phyloP scores from a whole-genome alignment of 2,329 filamentous ascomycete species.

The Lachnellula occidentalis region DNA sequence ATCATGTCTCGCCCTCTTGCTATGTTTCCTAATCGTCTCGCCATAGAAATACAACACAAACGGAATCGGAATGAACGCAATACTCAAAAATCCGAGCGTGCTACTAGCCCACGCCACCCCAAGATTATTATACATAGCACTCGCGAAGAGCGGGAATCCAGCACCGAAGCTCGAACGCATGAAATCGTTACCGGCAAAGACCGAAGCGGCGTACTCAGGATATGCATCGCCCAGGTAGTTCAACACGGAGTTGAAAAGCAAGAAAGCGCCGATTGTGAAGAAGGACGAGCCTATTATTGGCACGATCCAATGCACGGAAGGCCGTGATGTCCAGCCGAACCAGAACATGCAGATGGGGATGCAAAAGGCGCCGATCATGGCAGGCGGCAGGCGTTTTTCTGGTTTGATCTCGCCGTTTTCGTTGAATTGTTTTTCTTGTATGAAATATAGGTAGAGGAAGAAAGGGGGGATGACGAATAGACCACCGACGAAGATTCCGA shows the following conservation, averaged over 20 bases:
- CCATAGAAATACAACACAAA: slow-evolving; percentile 25
- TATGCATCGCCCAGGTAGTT: slow-evolving; percentile 37
- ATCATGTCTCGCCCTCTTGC: slow-evolving; percentile 24
- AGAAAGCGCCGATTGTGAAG: slow-evolving; percentile 38
- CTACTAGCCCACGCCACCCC: slow-evolving; percentile 32
- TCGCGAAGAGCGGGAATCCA: slow-evolving; percentile 33
- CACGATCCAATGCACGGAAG: slow-evolving; percentile 49
- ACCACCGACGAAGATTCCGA: slow-evolving; percentile 47
- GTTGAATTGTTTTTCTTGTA: slow-evolving; percentile 42
- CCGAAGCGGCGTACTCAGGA: slow-evolving; percentile 34
- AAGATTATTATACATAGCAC: slow-evolving; percentile 30
- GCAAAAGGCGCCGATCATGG: slow-evolving; percentile 45
- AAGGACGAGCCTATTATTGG: slow-evolving; percentile 45
- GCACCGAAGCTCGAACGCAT: slow-evolving; percentile 32
- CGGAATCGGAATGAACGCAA: slow-evolving; percentile 27
- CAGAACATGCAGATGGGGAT: slow-evolving; percentile 53
- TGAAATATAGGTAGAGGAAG: slow-evolving; percentile 44
- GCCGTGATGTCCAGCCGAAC: slow-evolving; percentile 48
- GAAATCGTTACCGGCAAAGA: slow-evolving; percentile 36
- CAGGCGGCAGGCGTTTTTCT: slow-evolving; percentile 49
- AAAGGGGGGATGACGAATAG: slow-evolving; percentile 45
- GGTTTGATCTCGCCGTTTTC: slow-evolving; percentile 44
- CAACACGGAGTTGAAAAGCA: slow-evolving; percentile 43
- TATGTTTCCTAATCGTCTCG: slow-evolving; percentile 17
- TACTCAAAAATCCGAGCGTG: slow-evolving; percentile 30